These are phyloP conservation scores for Mortierella sp. DNA, from an alignment of 371 early-diverging fungal species.

Conservation along the genomic window DNA sequence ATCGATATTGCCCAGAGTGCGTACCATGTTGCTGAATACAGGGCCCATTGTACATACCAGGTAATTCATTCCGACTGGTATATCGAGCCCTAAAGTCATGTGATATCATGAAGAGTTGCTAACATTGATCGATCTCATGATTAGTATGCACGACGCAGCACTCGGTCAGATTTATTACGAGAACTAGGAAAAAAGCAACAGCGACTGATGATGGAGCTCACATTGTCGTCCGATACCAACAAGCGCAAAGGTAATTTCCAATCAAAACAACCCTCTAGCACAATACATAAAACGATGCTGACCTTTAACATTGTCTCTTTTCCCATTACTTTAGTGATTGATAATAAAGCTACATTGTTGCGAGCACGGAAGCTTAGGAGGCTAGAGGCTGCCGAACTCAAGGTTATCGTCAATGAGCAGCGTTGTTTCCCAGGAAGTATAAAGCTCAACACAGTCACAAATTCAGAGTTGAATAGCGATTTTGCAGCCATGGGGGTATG, in stretches of 20 bases:
- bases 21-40: conserved; percentile 68
- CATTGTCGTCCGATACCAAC: conserved; percentile 10
- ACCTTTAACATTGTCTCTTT: background rate
- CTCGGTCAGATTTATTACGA: conserved; percentile 23
- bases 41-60: conserved; percentile 59
- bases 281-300: background rate
- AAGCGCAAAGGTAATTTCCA: conserved; percentile 32
- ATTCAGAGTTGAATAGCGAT: conserved; percentile 62
- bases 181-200: conserved; percentile 37
- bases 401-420: conserved; percentile 56
- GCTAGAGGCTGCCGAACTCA: conserved; percentile 62
- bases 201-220: conserved; percentile 33
- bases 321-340: conserved; percentile 9
- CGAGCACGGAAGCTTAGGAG: conserved; percentile 57
- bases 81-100: background rate
- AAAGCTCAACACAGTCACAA: conserved; percentile 55
- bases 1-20: conserved; percentile 62
- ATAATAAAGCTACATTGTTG: conserved; percentile 55
- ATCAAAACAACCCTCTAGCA: background rate
- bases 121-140: background rate
- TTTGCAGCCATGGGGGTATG: conserved; percentile 62
- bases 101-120: background rate
- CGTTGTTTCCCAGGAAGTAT: conserved; percentile 64
- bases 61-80: conserved; percentile 7
- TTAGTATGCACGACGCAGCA: conserved; percentile 37